These are phyloP conservation scores for Melocanna baccifera DNA, from an alignment of 176 grass and related monocot genomes.

Conservation along the genomic window DNA sequence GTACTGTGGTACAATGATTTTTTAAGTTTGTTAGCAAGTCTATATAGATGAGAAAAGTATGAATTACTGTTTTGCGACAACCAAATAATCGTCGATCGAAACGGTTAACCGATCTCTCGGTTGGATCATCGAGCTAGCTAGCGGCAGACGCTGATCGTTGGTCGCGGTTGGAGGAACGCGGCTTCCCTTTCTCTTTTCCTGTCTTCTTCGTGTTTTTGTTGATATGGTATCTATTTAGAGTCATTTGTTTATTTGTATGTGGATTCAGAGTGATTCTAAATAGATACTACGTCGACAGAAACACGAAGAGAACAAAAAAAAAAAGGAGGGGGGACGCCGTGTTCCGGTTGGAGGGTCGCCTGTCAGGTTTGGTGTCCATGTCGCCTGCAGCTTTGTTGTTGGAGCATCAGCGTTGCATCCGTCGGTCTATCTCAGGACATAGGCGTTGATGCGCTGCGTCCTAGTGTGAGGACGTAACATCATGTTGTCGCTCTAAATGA, in stretches of 20 bases:
- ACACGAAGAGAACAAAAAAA: too few relatives aligned
- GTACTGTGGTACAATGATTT: not conserved
- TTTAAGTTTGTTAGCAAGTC: not conserved
- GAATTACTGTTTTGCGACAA: not conserved
- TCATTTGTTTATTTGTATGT: too few relatives aligned
- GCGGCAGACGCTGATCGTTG: not conserved
- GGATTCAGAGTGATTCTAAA: too few relatives aligned
- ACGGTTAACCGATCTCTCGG: not conserved
- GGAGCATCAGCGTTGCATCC: conserved; percentile 19
- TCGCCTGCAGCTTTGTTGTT: conserved; percentile 4
- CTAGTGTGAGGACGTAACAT: not conserved
- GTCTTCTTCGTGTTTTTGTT: too few relatives aligned
- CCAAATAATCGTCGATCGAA: not conserved
- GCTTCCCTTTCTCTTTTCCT: too few relatives aligned
- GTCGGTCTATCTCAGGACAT: not conserved
- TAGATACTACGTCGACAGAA: too few relatives aligned
- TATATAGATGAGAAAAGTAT: not conserved
- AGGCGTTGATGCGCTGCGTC: not conserved
- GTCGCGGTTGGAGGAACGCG: conserved; percentile 6
- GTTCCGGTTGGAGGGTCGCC: conserved; percentile 8
- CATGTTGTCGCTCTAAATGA: not conserved
- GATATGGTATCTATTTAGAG: too few relatives aligned
- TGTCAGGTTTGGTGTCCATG: conserved; percentile 22
- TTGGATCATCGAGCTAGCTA: not conserved
- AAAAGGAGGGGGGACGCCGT: too few relatives aligned